phyloP scores from a whole-genome alignment of 2,329 filamentous ascomycete species.

The Stagonosporopsis chrysanthemi region DNA sequence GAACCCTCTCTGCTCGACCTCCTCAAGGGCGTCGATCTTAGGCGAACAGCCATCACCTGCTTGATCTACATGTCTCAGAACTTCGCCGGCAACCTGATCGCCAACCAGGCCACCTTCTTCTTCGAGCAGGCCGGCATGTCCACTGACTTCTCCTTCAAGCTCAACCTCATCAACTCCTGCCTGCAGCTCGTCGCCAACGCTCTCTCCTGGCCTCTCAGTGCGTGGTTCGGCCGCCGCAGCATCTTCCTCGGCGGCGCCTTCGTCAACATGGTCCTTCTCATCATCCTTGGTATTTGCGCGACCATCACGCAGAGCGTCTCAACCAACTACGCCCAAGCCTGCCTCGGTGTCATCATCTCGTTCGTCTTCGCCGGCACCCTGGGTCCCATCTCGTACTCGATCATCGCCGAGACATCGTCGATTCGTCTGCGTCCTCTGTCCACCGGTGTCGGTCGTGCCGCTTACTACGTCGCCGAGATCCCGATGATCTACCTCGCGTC shows the following conservation, averaged over 20 bases:
- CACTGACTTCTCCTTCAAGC: conserved; percentile 63
- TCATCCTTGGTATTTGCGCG: conserved; percentile 66
- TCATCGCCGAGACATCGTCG: conserved; percentile 71
- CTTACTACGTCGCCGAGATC: conserved; percentile 70
- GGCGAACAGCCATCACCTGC: conserved; percentile 63
- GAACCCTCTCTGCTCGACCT: conserved; percentile 60
- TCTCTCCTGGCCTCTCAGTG: conserved; percentile 71
- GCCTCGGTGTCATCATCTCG: conserved; percentile 69
- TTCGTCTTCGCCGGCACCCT: conserved; percentile 69
- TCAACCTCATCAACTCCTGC: conserved; percentile 70
- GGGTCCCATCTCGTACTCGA: conserved; percentile 70
- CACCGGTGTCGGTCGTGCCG: conserved; percentile 67
- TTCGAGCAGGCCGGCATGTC: conserved; percentile 68
- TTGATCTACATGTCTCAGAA: conserved; percentile 66
- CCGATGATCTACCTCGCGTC: conserved; percentile 69
- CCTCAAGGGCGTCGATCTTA: conserved; percentile 61
- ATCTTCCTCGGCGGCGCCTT: conserved; percentile 68
- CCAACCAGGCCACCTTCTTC: conserved; percentile 69
- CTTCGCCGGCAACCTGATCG: conserved; percentile 67
- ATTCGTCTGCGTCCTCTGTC: conserved; percentile 69
- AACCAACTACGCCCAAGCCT: conserved; percentile 64
- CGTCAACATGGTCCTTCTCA: conserved; percentile 61
- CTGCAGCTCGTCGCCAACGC: conserved; percentile 68
- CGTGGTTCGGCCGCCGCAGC: conserved; percentile 66
- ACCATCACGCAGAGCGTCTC: conserved; percentile 55